Evolutionary conservation across 2,329 filamentous ascomycete species (phyloP), one percentile per base, ranked within the genome.

Genomic region (Fusarium cyanostomum): DNA sequence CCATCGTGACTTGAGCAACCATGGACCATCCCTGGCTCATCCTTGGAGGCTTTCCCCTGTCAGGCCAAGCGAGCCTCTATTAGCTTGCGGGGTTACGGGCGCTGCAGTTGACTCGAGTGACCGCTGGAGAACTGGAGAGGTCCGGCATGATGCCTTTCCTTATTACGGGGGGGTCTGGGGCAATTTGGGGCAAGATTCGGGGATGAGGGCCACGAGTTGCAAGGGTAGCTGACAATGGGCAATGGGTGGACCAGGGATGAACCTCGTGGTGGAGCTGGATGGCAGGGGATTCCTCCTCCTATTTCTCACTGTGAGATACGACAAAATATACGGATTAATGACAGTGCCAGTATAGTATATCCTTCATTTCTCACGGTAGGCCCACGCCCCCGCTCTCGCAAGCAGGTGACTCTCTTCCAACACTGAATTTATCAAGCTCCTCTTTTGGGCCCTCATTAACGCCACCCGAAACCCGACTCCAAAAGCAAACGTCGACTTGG

Each of bases 1-100:
- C 64, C 69, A 71, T 71, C 69, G 69, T 71, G 69, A 71, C 65
- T 70, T 62, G 51, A 41, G 49, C 50, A 50, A 48, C 51, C 68
- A 67, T 51, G 58, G 59, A 52, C 59, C 56, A 71, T 65, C 68
- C 67, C 59, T 66, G 63, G 50, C 49, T 54, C 50, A 21, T 21
- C 21, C 21, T 21, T 56, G 34, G 50, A 53, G 64, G 44, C 61
- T 64, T 70, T 58, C 54, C 64, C 66, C 50, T 63, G 62, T 57
- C 51, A 46, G 57, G 59, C 27, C 51, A 65, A 66, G 67, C 62
- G 48, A 64, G 58, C 37, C 39, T 50, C 46, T 50, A 44, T 12
- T 57, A 54, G 64, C 64, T 71, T 71, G 68, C 68, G 68, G 66
- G 68, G 68, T 71, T 70, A 53, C 51, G 55, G 54, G 49, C 64